Evolutionary conservation across 2,329 filamentous ascomycete genomes (phyloP).

Genomic region (Aureobasidium sp.): DNA sequence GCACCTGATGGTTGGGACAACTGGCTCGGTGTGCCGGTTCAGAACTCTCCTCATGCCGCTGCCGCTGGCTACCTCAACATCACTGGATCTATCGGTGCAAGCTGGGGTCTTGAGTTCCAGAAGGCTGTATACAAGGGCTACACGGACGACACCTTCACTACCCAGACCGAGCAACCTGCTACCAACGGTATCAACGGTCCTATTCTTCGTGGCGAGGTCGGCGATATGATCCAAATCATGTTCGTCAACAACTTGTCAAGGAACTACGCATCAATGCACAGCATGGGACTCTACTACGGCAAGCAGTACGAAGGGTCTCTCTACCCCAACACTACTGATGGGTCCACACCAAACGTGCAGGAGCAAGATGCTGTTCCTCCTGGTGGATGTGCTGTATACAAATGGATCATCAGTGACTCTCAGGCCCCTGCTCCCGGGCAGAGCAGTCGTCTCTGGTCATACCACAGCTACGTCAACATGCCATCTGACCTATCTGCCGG

Average conservation of each 20-base stretch:
- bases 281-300: slow-evolving; percentile 21
- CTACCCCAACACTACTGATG: slow-evolving; percentile 19
- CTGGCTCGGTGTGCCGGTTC: slow-evolving; percentile 18
- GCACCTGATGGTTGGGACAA: slow-evolving; percentile 22
- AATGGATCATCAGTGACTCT: slow-evolving; percentile 20
- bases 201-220: slow-evolving; percentile 20
- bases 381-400: slow-evolving; percentile 21
- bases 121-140: slow-evolving; percentile 27
- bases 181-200: slow-evolving; percentile 22
- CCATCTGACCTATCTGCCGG: slow-evolving; percentile 20
- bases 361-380: slow-evolving; percentile 19
- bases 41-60: background rate
- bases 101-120: slow-evolving; percentile 19
- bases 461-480: slow-evolving; percentile 24
- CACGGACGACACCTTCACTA: slow-evolving; percentile 21
- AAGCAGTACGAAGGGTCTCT: slow-evolving; percentile 19
- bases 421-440: background rate
- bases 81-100: slow-evolving; percentile 14
- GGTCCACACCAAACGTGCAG: slow-evolving; percentile 12
- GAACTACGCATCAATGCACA: slow-evolving; percentile 23
- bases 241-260: slow-evolving; percentile 20
- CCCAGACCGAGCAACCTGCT: slow-evolving; percentile 18
- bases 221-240: slow-evolving; percentile 23
- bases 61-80: slow-evolving; percentile 16
- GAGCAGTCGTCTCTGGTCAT: slow-evolving; percentile 13